Base-by-base conservation (phyloP, 179 eudicot genomes). In the Beta lomatogona region DNA sequence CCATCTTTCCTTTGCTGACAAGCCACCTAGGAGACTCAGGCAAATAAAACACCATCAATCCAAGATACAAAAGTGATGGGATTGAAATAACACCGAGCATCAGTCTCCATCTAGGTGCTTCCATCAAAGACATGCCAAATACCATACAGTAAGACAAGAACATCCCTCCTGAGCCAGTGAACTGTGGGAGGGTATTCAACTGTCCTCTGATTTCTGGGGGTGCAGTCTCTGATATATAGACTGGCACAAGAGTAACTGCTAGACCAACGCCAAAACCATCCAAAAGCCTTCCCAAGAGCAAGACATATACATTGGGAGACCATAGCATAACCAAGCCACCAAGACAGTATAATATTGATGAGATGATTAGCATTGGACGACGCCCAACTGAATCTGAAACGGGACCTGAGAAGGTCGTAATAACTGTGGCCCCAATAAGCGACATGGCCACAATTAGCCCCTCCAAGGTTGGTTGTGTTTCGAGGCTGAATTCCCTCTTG, bases 1-100 rank as follows among this genome's bases (percentile, higher is more conserved):
- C 66, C 90, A 86, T 88, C 84, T 71, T 84, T 70, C 90, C 90
- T 79, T 88, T 88, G 75, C 90, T 88, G 41, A 86, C 90, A 55
- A 88, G 88, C 90, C 90, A 88, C 73, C 90, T 79, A 1, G 90
- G 90, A 45, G 90, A 88, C 70, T 88, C 90, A 0, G 88, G 90
- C 79, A 88, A 58, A 82, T 83, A 88, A 80, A 88, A 86, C 71
- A 84, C 81, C 4, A 80, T 86, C 79, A 86, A 71, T 15, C 80
- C 86, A 45, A 88, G 75, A 67, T 86, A 88, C n/a, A 84, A 65
- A 36, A 88, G 80, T 1, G 90, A 86, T 0, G 90, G 90, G 55
- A 86, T 44, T 3, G 86, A 82, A 58, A 86, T 70, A 63, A 86
- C 87, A 6, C 90, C 90, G 25, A 88, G 90, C 90, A 88, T 88